phyloP scores from a whole-genome alignment of 2,329 filamentous ascomycete species.

The Aspergillus felis region DNA sequence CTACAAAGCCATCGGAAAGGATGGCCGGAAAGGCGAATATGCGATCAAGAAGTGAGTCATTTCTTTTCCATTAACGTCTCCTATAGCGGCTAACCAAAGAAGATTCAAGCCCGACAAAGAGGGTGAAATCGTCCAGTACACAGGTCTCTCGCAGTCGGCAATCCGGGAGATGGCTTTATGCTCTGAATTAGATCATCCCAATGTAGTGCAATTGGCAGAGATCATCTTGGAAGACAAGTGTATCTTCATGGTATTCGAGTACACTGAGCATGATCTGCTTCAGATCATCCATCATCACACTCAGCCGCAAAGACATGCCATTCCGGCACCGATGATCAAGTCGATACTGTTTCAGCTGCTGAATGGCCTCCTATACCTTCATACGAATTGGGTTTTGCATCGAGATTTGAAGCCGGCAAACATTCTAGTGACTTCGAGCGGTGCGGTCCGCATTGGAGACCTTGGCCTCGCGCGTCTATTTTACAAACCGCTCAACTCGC shows the following conservation, averaged over 20 bases:
- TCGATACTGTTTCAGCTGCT: constrained; percentile 95
- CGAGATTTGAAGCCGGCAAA: constrained; percentile 97
- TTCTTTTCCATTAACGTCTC: background rate
- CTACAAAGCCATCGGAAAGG: constrained; percentile 83
- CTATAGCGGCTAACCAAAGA: constrained; percentile 11
- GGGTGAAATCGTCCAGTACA: constrained; percentile 90
- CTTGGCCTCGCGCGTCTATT: constrained; percentile 88
- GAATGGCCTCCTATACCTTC: constrained; percentile 90
- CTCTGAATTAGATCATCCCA: constrained; percentile 81
- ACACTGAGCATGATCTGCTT: constrained; percentile 92
- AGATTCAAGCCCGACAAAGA: constrained; percentile 97
- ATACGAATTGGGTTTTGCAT: constrained; percentile 95
- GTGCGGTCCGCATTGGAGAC: constrained; percentile 92
- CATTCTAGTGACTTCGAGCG: constrained; percentile 91
- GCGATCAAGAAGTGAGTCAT: constrained; percentile 85
- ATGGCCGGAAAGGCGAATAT: constrained; percentile 74
- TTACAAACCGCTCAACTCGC: constrained; percentile 84
- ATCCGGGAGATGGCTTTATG: constrained; percentile 97
- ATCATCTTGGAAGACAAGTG: constrained; percentile 98
- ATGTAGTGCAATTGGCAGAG: constrained; percentile 86
- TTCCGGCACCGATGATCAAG: constrained; percentile 82
- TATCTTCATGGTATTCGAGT: constrained; percentile 99
- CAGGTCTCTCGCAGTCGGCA: constrained; percentile 94
- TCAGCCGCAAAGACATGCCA: constrained; percentile 79
- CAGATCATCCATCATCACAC: constrained; percentile 99